Evolutionary conservation across 352 stramenopile species (phyloP).

Genomic region (Phytopythium chamaehyphon): DNA sequence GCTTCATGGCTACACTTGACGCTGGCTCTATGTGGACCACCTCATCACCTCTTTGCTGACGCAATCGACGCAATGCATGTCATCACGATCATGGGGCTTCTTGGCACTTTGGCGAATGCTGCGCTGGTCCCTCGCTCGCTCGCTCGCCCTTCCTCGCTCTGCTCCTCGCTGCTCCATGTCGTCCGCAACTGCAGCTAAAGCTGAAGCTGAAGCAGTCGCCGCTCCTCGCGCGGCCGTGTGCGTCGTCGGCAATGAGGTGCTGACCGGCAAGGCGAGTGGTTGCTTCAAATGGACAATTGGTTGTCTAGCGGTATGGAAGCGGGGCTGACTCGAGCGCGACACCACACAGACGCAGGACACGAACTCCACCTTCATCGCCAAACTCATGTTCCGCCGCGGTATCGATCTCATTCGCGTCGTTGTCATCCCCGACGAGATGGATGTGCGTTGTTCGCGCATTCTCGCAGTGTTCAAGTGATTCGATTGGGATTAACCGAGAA

Average conservation of each 20-base stretch:
- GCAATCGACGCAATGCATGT: no score
- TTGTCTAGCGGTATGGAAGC: not conserved
- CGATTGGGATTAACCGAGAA: no score
- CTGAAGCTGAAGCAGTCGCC: not conserved
- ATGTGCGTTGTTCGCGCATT: conserved; percentile 18
- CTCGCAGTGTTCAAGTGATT: no score
- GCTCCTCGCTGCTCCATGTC: not conserved
- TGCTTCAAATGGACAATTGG: conserved; percentile 1
- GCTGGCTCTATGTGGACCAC: conserved; percentile 3
- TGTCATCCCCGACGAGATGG: conserved; percentile 76
- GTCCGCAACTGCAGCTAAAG: not conserved
- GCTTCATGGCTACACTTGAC: no score
- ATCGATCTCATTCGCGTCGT: conserved; percentile 75
- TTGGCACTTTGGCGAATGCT: not conserved
- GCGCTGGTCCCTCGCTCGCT: not conserved
- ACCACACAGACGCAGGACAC: conserved; percentile 72
- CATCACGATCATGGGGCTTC: no score
- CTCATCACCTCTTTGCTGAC: no score
- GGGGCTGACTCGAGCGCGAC: no score
- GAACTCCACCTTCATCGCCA: conserved; percentile 79
- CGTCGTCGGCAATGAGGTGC: conserved; percentile 64
- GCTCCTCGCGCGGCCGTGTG: conserved; percentile 48
- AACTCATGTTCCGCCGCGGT: conserved; percentile 76
- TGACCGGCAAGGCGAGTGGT: conserved; percentile 47
- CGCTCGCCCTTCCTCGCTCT: not conserved